Evolutionary conservation across 2,329 filamentous ascomycete genomes (phyloP).

Genomic region (Pseudogymnoascus sp.): DNA sequence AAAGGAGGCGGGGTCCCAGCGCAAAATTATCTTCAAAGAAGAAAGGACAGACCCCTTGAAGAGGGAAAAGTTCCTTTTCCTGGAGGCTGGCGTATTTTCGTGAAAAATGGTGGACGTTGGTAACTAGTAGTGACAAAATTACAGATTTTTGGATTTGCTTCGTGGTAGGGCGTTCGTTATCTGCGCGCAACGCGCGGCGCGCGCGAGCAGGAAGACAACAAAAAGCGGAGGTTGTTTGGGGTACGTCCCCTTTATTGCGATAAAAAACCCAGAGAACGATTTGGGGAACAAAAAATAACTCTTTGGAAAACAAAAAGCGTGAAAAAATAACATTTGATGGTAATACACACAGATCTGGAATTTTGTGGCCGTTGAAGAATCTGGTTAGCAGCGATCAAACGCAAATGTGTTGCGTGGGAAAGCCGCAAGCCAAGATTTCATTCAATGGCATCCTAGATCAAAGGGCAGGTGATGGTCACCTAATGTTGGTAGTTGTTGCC

Average conservation of each 20-base stretch:
- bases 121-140: constrained; percentile 7
- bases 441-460: constrained; percentile 3
- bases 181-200: neutral
- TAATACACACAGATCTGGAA: constrained; percentile 6
- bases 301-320: neutral
- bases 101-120: neutral
- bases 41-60: neutral
- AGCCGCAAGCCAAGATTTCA: neutral
- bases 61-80: neutral
- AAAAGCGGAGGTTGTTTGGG: constrained; percentile 4
- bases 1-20: neutral
- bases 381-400: neutral
- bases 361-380: neutral
- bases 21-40: neutral
- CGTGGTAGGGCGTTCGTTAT: neutral
- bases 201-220: neutral
- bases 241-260: constrained; percentile 5
- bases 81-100: neutral
- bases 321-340: constrained; percentile 3
- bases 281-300: neutral
- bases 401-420: neutral
- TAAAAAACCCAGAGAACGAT: constrained; percentile 6
- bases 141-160: constrained; percentile 5
- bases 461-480: constrained; percentile 14
- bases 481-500: constrained; percentile 38